Evolutionary conservation across 2,329 filamentous ascomycete species (phyloP).

Genomic region (Talaromyces sp.): DNA sequence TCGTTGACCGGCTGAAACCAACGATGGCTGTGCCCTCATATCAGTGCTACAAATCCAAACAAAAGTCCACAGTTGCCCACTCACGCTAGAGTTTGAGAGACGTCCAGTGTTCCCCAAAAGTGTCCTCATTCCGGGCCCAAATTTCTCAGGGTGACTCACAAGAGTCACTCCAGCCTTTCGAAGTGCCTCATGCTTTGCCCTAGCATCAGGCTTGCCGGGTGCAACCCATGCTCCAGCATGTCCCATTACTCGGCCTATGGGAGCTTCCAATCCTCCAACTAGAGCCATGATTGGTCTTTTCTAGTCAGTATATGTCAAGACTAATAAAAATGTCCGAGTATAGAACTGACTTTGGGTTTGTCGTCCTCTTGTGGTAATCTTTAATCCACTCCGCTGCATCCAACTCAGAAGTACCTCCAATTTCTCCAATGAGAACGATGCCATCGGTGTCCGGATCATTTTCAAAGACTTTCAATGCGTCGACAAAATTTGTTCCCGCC

Average conservation of each 20-base stretch:
- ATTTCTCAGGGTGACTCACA: conserved; percentile 70
- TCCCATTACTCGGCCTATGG: conserved; percentile 65
- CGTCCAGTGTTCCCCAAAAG: conserved; percentile 47
- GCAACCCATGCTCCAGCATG: conserved; percentile 70
- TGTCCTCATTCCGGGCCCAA: conserved; percentile 62
- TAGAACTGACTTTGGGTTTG: conserved; percentile 57
- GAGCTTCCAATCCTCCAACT: conserved; percentile 62
- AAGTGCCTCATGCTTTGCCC: conserved; percentile 63
- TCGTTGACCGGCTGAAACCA: conserved; percentile 34
- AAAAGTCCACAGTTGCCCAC: conserved; percentile 7
- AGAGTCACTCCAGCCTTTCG: conserved; percentile 62
- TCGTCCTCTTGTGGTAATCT: conserved; percentile 54
- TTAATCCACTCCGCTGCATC: conserved; percentile 70
- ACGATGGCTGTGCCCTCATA: conserved; percentile 19
- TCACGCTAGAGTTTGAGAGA: conserved; percentile 22
- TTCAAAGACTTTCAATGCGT: conserved; percentile 63
- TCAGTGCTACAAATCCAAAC: conserved; percentile 6
- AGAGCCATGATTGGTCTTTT: conserved; percentile 65
- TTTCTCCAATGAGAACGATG: conserved; percentile 67
- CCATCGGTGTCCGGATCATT: conserved; percentile 63
- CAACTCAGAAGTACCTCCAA: conserved; percentile 64
- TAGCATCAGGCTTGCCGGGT: conserved; percentile 59
- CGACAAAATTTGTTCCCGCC: conserved; percentile 68
- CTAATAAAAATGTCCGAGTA: not conserved
- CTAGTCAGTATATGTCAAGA: not conserved